phyloP scores from a whole-genome alignment of 805 yeast species.

The Zygosaccharomyces lentus region DNA sequence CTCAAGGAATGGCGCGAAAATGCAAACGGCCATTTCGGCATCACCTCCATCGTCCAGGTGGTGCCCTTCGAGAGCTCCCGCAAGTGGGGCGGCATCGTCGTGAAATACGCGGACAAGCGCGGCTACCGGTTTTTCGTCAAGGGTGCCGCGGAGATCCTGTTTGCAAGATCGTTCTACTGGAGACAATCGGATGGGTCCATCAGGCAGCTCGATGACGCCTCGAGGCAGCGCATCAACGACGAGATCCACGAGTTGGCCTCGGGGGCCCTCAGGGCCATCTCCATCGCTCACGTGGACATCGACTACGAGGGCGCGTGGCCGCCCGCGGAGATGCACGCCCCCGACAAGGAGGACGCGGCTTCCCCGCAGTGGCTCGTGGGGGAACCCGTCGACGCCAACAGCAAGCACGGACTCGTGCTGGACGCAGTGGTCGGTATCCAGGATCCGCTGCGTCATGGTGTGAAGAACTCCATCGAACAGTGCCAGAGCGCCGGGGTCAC shows the following conservation, averaged over 20 bases:
- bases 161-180: slow-evolving; percentile 51
- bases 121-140: slow-evolving; percentile 63
- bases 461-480: slow-evolving; percentile 77
- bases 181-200: slow-evolving; percentile 32
- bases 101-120: slow-evolving; percentile 40
- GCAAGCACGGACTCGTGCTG: slow-evolving; percentile 42
- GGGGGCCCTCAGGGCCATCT: slow-evolving; percentile 80
- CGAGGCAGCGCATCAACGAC: slow-evolving; percentile 29
- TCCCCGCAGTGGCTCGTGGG: slow-evolving; percentile 42
- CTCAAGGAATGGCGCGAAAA: slow-evolving; percentile 38
- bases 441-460: slow-evolving; percentile 91
- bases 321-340: slow-evolving; percentile 45
- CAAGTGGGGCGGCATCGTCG: slow-evolving; percentile 87
- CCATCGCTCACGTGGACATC: slow-evolving; percentile 78
- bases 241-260: slow-evolving; percentile 60
- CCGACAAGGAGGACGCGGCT: slow-evolving; percentile 38
- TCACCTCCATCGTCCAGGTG: slow-evolving; percentile 52
- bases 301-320: slow-evolving; percentile 55
- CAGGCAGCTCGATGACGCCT: slow-evolving; percentile 25
- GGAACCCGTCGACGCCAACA: slow-evolving; percentile 25
- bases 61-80: slow-evolving; percentile 90
- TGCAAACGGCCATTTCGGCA: slow-evolving; percentile 26
- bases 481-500: slow-evolving; percentile 90
- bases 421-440: slow-evolving; percentile 87
- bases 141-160: slow-evolving; percentile 92